Conservation (phyloP, 805 yeast species). For the Zygotorulaspora chibaensis region DNA sequence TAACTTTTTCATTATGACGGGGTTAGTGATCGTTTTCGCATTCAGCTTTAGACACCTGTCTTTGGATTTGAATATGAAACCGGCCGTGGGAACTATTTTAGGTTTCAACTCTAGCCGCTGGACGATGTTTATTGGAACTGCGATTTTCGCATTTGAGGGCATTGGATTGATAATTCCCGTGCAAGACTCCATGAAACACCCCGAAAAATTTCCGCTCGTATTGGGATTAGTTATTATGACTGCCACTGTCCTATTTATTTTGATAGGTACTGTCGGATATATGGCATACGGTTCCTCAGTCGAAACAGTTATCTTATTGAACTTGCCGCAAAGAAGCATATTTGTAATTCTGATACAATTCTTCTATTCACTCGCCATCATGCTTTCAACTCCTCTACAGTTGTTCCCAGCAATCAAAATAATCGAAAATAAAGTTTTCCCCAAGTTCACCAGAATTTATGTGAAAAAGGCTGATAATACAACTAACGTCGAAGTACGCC, state of each 20-base stretch:
- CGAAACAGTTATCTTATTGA: slow-evolving; percentile 64
- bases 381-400: slow-evolving; percentile 77
- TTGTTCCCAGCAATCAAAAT: slow-evolving; percentile 74
- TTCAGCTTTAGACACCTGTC: slow-evolving; percentile 41
- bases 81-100: slow-evolving; percentile 46
- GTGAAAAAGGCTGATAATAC: slow-evolving; percentile 15
- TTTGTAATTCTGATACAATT: slow-evolving; percentile 62
- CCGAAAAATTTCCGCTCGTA: slow-evolving; percentile 67
- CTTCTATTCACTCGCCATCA: slow-evolving; percentile 68
- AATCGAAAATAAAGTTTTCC: slow-evolving; percentile 59
- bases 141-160: slow-evolving; percentile 86
- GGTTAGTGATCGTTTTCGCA: slow-evolving; percentile 59
- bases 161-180: slow-evolving; percentile 78
- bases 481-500: slow-evolving; percentile 18
- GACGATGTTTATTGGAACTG: slow-evolving; percentile 75
- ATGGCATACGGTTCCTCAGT: slow-evolving; percentile 60
- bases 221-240: slow-evolving; percentile 56
- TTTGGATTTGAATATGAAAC: slow-evolving; percentile 38
- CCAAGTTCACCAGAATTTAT: slow-evolving; percentile 31
- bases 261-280: slow-evolving; percentile 66
- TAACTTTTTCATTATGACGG: slow-evolving; percentile 61
- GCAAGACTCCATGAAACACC: slow-evolving; percentile 75
- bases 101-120: slow-evolving; percentile 54
- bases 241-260: slow-evolving; percentile 58
- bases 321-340: slow-evolving; percentile 64